These are phyloP conservation scores for Phytophthora sojae DNA, from an alignment of 352 stramenopile species.

Conservation along the genomic window DNA sequence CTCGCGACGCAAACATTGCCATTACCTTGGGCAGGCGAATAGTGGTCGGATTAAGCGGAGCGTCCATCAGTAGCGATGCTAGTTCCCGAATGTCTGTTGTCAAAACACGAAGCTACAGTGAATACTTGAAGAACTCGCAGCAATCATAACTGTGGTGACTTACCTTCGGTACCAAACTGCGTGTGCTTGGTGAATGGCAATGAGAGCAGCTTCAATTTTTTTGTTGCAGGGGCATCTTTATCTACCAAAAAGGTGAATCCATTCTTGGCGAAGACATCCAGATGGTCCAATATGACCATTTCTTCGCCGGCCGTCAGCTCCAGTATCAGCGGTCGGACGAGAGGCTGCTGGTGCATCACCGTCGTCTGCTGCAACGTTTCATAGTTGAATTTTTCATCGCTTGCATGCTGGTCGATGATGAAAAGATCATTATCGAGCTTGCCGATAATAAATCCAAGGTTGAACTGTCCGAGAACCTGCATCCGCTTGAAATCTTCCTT, in stretches of 20 bases:
- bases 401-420: constrained; percentile 99
- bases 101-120: constrained; percentile 4
- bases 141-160: background rate
- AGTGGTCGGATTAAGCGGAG: constrained; percentile 52
- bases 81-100: constrained; percentile 89
- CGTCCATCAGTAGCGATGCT: constrained; percentile 81
- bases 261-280: constrained; percentile 95
- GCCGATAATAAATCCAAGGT: constrained; percentile 97
- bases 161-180: constrained; percentile 86
- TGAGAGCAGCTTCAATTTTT: constrained; percentile 75
- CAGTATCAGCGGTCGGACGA: constrained; percentile 92
- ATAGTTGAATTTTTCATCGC: constrained; percentile 94
- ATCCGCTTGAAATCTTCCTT: constrained; percentile 95
- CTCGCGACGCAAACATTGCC: constrained; percentile 96
- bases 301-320: constrained; percentile 95
- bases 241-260: constrained; percentile 91
- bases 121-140: background rate
- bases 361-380: constrained; percentile 85
- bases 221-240: constrained; percentile 52
- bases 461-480: constrained; percentile 97
- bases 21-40: constrained; percentile 95
- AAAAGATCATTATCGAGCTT: constrained; percentile 93
- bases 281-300: constrained; percentile 94
- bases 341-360: constrained; percentile 94
- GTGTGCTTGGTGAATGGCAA: constrained; percentile 91